Base-by-base conservation (phyloP, 768 basidiomycete genomes). In the Kwoniella botswanensis region DNA sequence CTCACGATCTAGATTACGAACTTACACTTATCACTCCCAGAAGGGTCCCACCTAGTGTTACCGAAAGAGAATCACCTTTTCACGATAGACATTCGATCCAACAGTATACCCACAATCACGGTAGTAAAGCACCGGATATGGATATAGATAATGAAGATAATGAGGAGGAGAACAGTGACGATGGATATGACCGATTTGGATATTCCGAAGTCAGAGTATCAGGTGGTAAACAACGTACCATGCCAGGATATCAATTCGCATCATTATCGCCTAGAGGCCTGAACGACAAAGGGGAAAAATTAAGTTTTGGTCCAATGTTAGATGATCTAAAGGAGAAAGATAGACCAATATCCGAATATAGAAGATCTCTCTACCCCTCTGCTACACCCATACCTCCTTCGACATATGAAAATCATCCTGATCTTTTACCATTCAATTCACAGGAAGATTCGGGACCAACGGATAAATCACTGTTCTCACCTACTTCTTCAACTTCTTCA, bases 41-140 rank as follows among this genome's bases (percentile, higher is more conserved):
- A 21, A 22, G 52, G 9, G 22, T 55, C 3, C 46, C 55, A 18
- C 58, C 70, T 2, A 50, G 42, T 66, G 55, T 59, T 61, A n/a
- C 42, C 21, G 21, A 55, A 18, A 21, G 11, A 7, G 74, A 80
- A 26, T 78, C 77, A 21, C 77, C 79, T 12, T 80, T 80, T 52
- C 65, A 80, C 63, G 79, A 80, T 71, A 63, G 77, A 2, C 74
- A 80, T 63, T 80, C 79, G 5, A 50, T 50, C 46, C 46, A 50
- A 50, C 18, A 15, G 3, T 58, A 63, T 21, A 71, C 60, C 17
- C 57, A 66, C 7, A 11, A 35, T 26, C 15, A 60, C 42, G 21
- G 21, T 35, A 13, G 4, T 4, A 15, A 18, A 54, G 62, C 63
- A 17, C 54, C 54, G 17, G 61, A 56, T 68, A 71, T 58, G 18